These are phyloP conservation scores for Corylus avellana DNA, from an alignment of 306 rosid genomes.

Conservation along the genomic window DNA sequence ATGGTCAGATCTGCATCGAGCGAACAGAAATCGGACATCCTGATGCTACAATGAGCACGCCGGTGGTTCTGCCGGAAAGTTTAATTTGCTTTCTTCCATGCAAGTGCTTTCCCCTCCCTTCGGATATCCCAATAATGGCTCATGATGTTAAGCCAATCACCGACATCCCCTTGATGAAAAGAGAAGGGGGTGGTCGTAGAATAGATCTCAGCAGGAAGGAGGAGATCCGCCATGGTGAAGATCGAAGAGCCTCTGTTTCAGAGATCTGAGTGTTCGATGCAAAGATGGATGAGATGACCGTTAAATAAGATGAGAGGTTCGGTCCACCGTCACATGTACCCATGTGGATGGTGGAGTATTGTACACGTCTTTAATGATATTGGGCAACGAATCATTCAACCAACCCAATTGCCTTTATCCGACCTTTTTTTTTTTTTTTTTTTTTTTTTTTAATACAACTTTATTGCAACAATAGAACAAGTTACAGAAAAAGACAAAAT, in stretches of 20 bases:
- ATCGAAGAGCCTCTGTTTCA: background rate
- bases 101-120: conserved; percentile 58
- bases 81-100: conserved; percentile 18
- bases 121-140: conserved; percentile 41
- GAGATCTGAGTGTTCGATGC: background rate
- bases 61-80: conserved; percentile 42
- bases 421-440: no score
- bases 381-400: no score
- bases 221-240: conserved; percentile 12
- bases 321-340: no score
- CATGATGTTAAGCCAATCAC: conserved; percentile 29
- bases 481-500: no score
- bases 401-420: no score
- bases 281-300: no score
- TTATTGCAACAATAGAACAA: no score
- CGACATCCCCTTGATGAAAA: conserved; percentile 49
- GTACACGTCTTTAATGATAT: no score
- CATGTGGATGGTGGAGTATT: no score
- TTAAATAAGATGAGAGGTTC: no score
- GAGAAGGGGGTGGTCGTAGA: conserved; percentile 56
- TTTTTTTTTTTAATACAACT: no score
- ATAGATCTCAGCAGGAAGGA: conserved; percentile 26
- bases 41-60: conserved; percentile 23
- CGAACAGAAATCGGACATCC: conserved; percentile 35
- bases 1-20: conserved; percentile 56